Percentiles rank a stretch among this genome's conserved stretches.
These are phyloP conservation scores for Discostella pseudostelligera DNA, from an alignment of 108 stramenopile species.

Conservation along the genomic window DNA sequence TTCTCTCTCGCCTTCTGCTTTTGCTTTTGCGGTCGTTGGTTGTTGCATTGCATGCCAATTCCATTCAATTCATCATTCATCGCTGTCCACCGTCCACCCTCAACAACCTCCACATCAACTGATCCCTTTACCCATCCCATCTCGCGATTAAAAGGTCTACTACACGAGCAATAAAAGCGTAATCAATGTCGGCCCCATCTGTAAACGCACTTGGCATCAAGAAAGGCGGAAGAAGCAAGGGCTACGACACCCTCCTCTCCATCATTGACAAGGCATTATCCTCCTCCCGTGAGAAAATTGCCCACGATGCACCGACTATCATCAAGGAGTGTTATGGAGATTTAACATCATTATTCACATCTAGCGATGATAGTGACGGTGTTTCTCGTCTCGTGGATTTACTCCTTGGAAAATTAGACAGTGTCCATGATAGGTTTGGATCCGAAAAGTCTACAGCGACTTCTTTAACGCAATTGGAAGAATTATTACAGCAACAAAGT, in stretches of 20 bases:
- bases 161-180: too few species aligned
- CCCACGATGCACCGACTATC: slow-evolving; percentile 8
- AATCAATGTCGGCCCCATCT: too few species aligned
- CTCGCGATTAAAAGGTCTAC: too few species aligned
- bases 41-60: too few species aligned
- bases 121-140: too few species aligned
- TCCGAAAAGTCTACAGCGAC: not conserved
- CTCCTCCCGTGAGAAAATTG: slow-evolving; percentile 24
- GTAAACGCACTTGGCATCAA: too few species aligned
- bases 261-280: slow-evolving; percentile 24
- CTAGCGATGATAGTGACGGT: slow-evolving; percentile 20
- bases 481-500: slow-evolving; percentile 12
- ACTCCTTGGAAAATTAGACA: slow-evolving; percentile 33
- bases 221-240: not conserved
- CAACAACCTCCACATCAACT: too few species aligned
- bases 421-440: slow-evolving; percentile 26
- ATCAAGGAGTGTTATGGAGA: slow-evolving; percentile 37
- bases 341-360: slow-evolving; percentile 37
- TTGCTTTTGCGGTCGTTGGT: too few species aligned
- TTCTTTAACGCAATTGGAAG: slow-evolving; percentile 11
- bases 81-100: too few species aligned
- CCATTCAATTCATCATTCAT: too few species aligned
- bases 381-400: slow-evolving; percentile 23
- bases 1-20: too few species aligned
- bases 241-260: slow-evolving; percentile 31